These are phyloP conservation scores for Aspergillus sp. DNA, from an alignment of 2,329 filamentous ascomycete genomes.

Conservation along the genomic window DNA sequence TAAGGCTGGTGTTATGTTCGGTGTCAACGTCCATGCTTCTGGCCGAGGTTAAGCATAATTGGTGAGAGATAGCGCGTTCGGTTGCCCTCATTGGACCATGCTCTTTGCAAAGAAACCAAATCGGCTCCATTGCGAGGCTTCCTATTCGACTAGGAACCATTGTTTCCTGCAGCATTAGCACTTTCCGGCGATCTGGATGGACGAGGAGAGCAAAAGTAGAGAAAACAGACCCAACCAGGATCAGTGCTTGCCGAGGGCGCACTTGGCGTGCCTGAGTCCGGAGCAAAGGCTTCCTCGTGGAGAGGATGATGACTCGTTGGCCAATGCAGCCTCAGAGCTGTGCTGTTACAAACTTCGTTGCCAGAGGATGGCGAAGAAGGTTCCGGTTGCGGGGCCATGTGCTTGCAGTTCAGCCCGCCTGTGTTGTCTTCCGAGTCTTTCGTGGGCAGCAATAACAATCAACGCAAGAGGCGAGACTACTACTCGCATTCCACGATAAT, in stretches of 20 bases:
- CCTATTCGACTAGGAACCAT: no score
- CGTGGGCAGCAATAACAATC: background rate
- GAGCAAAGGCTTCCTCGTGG: background rate
- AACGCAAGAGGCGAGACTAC: background rate
- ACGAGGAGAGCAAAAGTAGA: background rate
- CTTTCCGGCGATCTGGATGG: background rate
- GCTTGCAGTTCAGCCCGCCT: background rate
- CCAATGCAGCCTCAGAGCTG: background rate
- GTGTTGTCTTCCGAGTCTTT: background rate
- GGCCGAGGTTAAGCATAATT: background rate
- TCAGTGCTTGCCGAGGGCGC: background rate
- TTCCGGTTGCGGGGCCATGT: background rate
- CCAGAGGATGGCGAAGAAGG: background rate
- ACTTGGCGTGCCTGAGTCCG: background rate
- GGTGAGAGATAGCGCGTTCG: conserved; percentile 13
- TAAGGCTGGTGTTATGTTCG: conserved; percentile 5
- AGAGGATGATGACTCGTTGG: background rate
- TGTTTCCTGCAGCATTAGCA: background rate
- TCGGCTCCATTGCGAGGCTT: background rate
- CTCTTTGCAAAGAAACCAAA: background rate
- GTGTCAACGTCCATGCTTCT: background rate
- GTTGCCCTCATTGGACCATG: background rate
- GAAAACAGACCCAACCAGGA: background rate
- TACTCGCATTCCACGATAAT: background rate
- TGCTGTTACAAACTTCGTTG: background rate